These are phyloP conservation scores for Candida verbasci DNA, from an alignment of 805 yeast genomes.

Conservation along the genomic window DNA sequence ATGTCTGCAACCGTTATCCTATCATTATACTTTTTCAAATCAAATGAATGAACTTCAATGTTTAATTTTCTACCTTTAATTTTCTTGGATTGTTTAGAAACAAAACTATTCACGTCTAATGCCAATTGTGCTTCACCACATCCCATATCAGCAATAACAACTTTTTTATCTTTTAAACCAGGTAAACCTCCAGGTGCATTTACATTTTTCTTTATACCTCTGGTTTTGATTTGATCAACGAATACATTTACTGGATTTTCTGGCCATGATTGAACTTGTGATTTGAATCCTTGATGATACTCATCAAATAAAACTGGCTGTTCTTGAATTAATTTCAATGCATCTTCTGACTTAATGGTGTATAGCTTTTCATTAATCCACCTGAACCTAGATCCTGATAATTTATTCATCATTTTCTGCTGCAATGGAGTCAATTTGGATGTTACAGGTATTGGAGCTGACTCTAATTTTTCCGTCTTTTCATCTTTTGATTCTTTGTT, in stretches of 20 bases:
- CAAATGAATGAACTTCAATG: conserved; percentile 80
- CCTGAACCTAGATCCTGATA: conserved; percentile 92
- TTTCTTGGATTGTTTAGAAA: conserved; percentile 31
- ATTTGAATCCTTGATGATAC: conserved; percentile 91
- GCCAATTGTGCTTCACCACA: conserved; percentile 96
- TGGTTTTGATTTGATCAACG: conserved; percentile 60
- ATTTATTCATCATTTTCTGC: conserved; percentile 90
- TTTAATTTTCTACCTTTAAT: conserved; percentile 38
- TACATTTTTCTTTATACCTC: conserved; percentile 57
- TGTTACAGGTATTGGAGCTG: conserved; percentile 10
- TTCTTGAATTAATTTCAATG: conserved; percentile 63
- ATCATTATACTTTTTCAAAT: conserved; percentile 81
- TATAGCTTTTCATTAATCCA: conserved; percentile 98
- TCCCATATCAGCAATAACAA: conserved; percentile 96
- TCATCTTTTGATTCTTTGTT: conserved; percentile 7
- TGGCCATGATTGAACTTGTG: conserved; percentile 97
- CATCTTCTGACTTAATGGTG: conserved; percentile 75
- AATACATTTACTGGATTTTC: conserved; percentile 96
- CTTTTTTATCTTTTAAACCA: conserved; percentile 52
- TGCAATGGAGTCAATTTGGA: conserved; percentile 76
- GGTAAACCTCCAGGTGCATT: conserved; percentile 97
- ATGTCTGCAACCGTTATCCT: conserved; percentile 96
- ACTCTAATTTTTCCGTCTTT: conserved; percentile 11
- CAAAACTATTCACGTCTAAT: conserved; percentile 49
- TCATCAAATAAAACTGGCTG: conserved; percentile 91